phyloP scores from a whole-genome alignment of 164 flowering plant genomes.

The Umbilicus rupestris region DNA sequence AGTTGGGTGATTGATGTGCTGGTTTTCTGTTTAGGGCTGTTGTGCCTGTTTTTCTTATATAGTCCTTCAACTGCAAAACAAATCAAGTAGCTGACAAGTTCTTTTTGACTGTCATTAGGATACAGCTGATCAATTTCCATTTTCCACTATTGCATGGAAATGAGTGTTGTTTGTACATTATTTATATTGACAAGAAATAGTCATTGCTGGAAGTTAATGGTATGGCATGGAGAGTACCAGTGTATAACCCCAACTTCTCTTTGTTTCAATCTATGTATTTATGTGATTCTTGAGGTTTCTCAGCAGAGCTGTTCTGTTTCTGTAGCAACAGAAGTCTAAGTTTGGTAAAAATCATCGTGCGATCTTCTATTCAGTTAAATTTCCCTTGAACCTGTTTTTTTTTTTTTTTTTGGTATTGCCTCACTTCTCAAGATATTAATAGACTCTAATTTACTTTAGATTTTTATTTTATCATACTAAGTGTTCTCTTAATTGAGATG shows the following conservation, averaged over 20 bases:
- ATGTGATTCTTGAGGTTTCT: not conserved
- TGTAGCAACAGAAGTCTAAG: not conserved
- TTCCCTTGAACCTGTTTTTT: not conserved
- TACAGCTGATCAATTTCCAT: not conserved
- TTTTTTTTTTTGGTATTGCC: too few relatives aligned
- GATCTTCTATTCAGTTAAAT: not conserved
- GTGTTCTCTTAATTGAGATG: not conserved
- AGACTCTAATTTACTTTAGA: not conserved
- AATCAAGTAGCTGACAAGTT: not conserved
- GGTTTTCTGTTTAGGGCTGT: too few relatives aligned
- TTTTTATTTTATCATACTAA: not conserved
- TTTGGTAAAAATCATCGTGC: not conserved
- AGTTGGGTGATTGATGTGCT: not conserved
- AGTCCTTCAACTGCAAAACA: not conserved
- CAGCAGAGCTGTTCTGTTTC: not conserved
- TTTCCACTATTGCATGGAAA: not conserved
- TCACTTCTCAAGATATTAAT: not conserved
- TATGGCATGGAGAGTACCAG: conserved; percentile 24
- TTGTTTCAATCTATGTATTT: not conserved
- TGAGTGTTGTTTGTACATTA: not conserved
- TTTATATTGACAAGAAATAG: not conserved
- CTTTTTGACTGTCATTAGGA: not conserved
- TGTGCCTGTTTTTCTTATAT: not conserved
- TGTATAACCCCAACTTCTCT: not conserved
- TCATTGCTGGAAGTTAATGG: conserved; percentile 3